Percentiles rank a stretch among this genome's conserved stretches.
phyloP scores from a whole-genome alignment of 441 rosid species.

The Theobroma grandiflorum region DNA sequence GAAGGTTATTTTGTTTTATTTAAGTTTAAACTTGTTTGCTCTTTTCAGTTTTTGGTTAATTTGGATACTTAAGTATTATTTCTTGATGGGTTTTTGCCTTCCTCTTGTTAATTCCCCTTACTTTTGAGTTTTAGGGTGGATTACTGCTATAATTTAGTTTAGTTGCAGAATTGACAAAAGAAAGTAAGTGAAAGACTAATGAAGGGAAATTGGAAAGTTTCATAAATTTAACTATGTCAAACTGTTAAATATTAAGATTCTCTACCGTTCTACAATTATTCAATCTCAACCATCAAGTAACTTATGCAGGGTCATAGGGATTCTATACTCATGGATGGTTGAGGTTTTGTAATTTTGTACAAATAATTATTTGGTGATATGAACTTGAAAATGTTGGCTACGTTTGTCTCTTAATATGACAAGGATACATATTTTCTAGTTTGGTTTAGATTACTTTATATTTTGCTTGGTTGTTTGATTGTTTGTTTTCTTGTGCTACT shows the following conservation, averaged over 20 bases:
- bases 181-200: not conserved
- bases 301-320: not conserved
- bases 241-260: not conserved
- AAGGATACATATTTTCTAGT: not conserved
- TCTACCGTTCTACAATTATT: not conserved
- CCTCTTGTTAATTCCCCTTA: not conserved
- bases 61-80: constrained; percentile 3
- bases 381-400: not conserved
- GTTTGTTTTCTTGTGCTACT: not conserved
- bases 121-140: not conserved
- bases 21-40: not conserved
- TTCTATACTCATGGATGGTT: not conserved
- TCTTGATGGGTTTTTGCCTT: constrained; percentile 4
- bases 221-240: not conserved
- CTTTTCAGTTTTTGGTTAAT: not conserved
- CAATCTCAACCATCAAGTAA: not conserved
- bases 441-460: not conserved
- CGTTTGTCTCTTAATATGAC: not conserved
- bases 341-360: not conserved
- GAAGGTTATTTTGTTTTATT: not conserved
- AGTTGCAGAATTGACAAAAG: not conserved
- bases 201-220: not conserved
- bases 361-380: not conserved
- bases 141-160: not conserved
- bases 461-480: not conserved